Evolutionary conservation across 78 protist species (phyloP).

Genomic region (Isochrysis galbana): DNA sequence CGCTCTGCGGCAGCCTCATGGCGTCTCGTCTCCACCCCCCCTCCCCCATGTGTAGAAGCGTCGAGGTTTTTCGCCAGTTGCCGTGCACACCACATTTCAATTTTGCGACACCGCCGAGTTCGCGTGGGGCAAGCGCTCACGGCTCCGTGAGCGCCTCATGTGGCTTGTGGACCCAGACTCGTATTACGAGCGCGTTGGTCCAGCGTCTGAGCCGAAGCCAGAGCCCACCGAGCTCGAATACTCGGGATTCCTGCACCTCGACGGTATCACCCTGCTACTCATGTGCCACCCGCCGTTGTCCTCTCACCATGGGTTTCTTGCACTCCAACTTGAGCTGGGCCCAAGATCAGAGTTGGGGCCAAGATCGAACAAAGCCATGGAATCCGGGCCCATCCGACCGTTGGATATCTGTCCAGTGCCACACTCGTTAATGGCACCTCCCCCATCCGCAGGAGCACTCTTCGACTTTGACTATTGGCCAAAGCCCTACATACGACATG

Average conservation of each 20-base stretch:
- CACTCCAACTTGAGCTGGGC: no score
- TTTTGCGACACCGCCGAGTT: neutral
- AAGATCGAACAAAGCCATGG: no score
- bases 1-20: no score
- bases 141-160: neutral
- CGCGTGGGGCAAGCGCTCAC: constrained; percentile 16
- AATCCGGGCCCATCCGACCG: no score
- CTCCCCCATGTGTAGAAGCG: no score
- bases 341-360: no score
- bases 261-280: no score
- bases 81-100: constrained; percentile 28
- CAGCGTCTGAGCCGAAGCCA: neutral
- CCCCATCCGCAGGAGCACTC: neutral
- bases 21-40: no score
- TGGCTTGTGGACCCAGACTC: neutral
- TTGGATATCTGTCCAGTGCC: no score
- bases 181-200: neutral
- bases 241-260: neutral
- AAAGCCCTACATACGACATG: neutral
- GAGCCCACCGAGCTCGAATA: neutral
- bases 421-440: neutral
- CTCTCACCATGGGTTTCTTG: no score
- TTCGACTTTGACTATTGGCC: neutral
- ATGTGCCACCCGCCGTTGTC: no score
- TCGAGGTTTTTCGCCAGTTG: neutral